These are phyloP conservation scores for Ulota crispa DNA, from an alignment of 225 moss, liverwort and hornwort genomes.

Conservation along the genomic window DNA sequence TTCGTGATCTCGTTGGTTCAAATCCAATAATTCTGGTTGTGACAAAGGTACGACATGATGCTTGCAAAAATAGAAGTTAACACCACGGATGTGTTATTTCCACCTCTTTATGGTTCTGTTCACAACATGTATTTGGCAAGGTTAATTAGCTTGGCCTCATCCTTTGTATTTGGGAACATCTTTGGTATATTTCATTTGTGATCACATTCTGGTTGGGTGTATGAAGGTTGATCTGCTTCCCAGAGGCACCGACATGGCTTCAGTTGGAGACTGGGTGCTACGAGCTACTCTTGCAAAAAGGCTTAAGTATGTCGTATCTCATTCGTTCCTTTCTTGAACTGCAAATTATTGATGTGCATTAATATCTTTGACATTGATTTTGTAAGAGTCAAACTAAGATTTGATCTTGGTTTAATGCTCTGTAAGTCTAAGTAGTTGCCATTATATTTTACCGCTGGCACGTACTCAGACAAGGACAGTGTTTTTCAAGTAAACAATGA, in stretches of 20 bases:
- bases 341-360: not conserved
- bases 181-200: not conserved
- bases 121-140: not conserved
- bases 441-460: not conserved
- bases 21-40: conserved; percentile 91
- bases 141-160: not conserved
- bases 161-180: not conserved
- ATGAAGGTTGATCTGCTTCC: conserved; percentile 91
- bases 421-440: not conserved
- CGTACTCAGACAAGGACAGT: not conserved
- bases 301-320: conserved; percentile 65
- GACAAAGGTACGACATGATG: conserved; percentile 68
- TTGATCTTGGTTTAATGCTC: not conserved
- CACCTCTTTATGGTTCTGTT: conserved; percentile 3
- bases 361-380: not conserved
- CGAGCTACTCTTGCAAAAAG: conserved; percentile 81
- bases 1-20: conserved; percentile 95
- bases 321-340: not conserved
- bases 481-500: not conserved
- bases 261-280: conserved; percentile 88
- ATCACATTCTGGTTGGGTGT: conserved; percentile 21
- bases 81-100: not conserved
- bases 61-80: not conserved
- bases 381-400: not conserved
- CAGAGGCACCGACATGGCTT: conserved; percentile 75